Conservation (phyloP, 148 eudicot species). For the Drosera capensis region DNA sequence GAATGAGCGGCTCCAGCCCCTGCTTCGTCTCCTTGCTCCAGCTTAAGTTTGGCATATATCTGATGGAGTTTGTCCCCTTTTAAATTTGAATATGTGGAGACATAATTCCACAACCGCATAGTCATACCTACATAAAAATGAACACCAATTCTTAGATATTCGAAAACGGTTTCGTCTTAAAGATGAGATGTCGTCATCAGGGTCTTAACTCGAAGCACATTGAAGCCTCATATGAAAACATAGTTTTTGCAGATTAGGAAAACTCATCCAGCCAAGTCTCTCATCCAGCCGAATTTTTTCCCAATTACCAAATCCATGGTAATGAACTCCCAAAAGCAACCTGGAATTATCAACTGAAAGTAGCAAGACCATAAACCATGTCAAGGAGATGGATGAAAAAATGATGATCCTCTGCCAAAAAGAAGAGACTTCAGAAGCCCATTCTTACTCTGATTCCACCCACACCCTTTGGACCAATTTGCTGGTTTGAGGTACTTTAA, state of each 20-base stretch:
- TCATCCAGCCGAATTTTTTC: conserved; percentile 90
- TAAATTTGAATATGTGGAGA: conserved; percentile 77
- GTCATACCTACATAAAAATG: conserved; percentile 83
- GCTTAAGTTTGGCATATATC: conserved; percentile 81
- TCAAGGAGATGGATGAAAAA: conserved; percentile 7
- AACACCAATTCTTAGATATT: background rate
- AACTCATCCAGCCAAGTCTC: conserved; percentile 63
- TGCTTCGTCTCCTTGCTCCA: conserved; percentile 46
- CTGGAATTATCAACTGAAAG: conserved; percentile 84
- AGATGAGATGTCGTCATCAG: background rate
- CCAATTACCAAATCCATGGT: conserved; percentile 99
- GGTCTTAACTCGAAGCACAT: background rate
- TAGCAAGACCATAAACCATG: background rate
- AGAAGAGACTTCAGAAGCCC: no score
- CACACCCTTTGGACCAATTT: conserved; percentile 99
- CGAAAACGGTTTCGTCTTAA: background rate
- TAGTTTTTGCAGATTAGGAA: no score
- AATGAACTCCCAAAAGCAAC: conserved; percentile 85
- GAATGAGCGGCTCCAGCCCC: conserved; percentile 71
- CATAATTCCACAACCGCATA: conserved; percentile 85
- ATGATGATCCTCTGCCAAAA: no score
- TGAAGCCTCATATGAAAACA: no score
- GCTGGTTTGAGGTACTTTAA: conserved; percentile 82
- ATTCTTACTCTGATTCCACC: conserved; percentile 98
- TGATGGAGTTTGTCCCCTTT: conserved; percentile 77